Conservation (phyloP, 768 basidiomycete genomes). For the Lactarius trivialis region DNA sequence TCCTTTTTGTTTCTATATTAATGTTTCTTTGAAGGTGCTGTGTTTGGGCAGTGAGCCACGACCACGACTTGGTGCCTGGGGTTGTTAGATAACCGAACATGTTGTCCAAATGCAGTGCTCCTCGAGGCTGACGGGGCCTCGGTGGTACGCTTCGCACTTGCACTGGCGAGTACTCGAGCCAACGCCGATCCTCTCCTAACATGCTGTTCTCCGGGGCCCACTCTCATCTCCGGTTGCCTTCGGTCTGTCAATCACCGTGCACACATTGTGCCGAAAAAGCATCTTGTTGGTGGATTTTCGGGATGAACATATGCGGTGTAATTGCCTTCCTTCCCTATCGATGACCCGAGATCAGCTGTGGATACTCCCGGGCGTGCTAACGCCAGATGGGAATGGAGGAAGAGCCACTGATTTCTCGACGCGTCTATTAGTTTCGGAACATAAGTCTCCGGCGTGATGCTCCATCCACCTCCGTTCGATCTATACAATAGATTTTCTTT, state of each 20-base stretch:
- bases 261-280: not conserved
- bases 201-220: not conserved
- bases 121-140: slow-evolving; percentile 2
- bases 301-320: not conserved
- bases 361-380: slow-evolving; percentile 3
- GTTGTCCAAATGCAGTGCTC: slow-evolving; percentile 18
- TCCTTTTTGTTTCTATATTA: not conserved
- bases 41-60: not conserved
- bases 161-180: not conserved
- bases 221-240: not conserved
- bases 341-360: slow-evolving; percentile 1
- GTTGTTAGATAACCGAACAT: slow-evolving; percentile 9
- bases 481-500: slow-evolving; percentile 10
- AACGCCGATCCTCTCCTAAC: not conserved
- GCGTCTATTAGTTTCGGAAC: slow-evolving; percentile 3
- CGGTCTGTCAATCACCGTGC: not conserved
- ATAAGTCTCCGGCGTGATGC: slow-evolving; percentile 13
- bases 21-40: slow-evolving; percentile 10
- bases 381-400: slow-evolving; percentile 12
- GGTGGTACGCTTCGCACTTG: not conserved
- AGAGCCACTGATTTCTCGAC: not conserved
- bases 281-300: not conserved
- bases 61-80: slow-evolving; percentile 9
- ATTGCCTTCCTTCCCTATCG: slow-evolving; percentile 4
- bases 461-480: slow-evolving; percentile 10